Evolutionary conservation across 176 grass and related monocot species (phyloP), one percentile per base, ranked within the genome.

Genomic region (Hsuehochloa calcarea): DNA sequence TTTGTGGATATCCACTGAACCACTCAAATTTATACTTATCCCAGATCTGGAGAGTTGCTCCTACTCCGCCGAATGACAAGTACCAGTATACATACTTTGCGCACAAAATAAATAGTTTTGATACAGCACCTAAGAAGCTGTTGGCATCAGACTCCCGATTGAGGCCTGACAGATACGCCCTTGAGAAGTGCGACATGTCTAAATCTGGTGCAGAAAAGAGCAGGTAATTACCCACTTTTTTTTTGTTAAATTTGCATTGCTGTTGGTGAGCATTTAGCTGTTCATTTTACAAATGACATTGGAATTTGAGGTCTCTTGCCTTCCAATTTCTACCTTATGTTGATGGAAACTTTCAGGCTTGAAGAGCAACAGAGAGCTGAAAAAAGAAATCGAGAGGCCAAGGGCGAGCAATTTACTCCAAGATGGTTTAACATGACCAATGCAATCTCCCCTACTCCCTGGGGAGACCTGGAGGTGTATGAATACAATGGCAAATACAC

Each of bases 101-200:
- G 0, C 93, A 99, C 83, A 99, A 99, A 85, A 82, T 96, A 81
- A 99, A 96, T 81, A 99, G 93, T 67, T 99, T 99, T 1, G 90
- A 96, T 16, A 99, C 97, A 0, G 93, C 92, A 5, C 92, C 93
- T 4, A 92, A 91, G 83, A 92, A 90, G 50, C 84, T 99, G 52
- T 87, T 99, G 79, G 78, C 93, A 84, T 99, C 97, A 37, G 97
- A 99, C 55, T 94, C 97, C 26, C 83, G 97, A 55, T 74, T 99
- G 88, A 89, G 93, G 41, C 93, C 97, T 78, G 97, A 99, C 61
- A 90, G 97, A 86, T 94, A 89, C 31, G 88, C 97, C 58, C 89
- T 96, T 22, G 97, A 99, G 84, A 94, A 96, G 85, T 93, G 93
- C 17, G 93, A 99, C 71, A 89, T 94, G 93, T 92, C 88, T 19